Base-by-base conservation (phyloP, 2,329 filamentous ascomycete genomes). In the Plectosphaerella plurivora region DNA sequence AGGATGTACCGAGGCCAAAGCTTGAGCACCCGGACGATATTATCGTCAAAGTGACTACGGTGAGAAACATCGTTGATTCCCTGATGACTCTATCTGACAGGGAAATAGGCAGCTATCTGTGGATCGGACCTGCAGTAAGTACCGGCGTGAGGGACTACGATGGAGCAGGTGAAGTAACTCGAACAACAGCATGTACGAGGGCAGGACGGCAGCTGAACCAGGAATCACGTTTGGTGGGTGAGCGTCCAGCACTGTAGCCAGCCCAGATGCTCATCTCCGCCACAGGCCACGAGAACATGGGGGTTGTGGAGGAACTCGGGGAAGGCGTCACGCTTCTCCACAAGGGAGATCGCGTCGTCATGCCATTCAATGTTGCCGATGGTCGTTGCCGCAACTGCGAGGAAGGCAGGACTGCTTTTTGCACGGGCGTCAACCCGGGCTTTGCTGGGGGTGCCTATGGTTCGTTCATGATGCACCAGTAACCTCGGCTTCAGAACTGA, bases 331-430 rank as follows among this genome's bases (percentile, higher is more conserved):
- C 81, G 0, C 67, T 84, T 1, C 63, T 86, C 15, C 78, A 85
- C 59, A 81, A 83, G 57, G 82, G 83, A 3, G 83, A 87, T 55
- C 75, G 83, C 2, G 78, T 87, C 4, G 82, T 86, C 3, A 76
- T 86, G 64, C 83, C 83, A 0, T 86, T 86, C 70, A 86, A 86
- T 51, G 82, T 85, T 1, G 82, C 82, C 7, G 81, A 84, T 58
- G 82, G 82, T 2, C 73, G 82, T 12, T 87, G 83, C 63, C 74
- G 76, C 16, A 85, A 85, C 58, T 86, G 83, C 53, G 83, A 86
- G 59, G 79, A 86, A 57, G 82, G 83, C 3, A 76, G 75, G 53
- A 86, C 83, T 1, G 83, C 82, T 0, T 86, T 86, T 59, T 86
- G 83, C 62, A 87, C 83, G 0, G 83, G 83, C 14, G 61, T 75